Conservation (phyloP, 495 filamentous ascomycete genomes). For the Umbilicaria muhlenbergii region DNA sequence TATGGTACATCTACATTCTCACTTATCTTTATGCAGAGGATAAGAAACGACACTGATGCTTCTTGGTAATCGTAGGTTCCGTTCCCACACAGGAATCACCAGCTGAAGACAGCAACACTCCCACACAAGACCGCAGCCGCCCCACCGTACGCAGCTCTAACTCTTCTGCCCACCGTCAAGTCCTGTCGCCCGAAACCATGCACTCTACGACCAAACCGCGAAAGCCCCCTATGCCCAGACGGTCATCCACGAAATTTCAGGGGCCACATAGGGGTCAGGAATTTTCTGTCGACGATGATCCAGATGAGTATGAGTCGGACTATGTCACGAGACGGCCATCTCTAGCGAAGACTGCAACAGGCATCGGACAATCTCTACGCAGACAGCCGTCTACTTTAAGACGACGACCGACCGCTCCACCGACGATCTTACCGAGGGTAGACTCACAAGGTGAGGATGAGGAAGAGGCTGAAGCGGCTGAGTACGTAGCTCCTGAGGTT, state of each 20-base stretch:
- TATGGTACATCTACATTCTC: slow-evolving; percentile 3
- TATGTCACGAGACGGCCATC: slow-evolving; percentile 18
- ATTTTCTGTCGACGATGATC: slow-evolving; percentile 89
- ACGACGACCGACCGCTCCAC: slow-evolving; percentile 45
- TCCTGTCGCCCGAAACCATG: slow-evolving; percentile 40
- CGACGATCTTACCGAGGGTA: slow-evolving; percentile 39
- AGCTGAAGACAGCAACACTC: slow-evolving; percentile 19
- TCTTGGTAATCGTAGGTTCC: not conserved
- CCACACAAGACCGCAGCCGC: slow-evolving; percentile 7
- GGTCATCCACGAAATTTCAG: slow-evolving; percentile 56
- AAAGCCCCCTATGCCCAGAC: slow-evolving; percentile 54
- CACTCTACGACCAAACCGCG: slow-evolving; percentile 37
- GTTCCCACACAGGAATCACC: slow-evolving; percentile 14
- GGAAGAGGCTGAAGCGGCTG: slow-evolving; percentile 17
- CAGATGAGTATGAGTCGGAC: slow-evolving; percentile 60
- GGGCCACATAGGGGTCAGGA: slow-evolving; percentile 67
- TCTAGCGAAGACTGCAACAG: slow-evolving; percentile 10
- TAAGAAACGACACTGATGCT: too few relatives aligned
- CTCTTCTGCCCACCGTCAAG: slow-evolving; percentile 18
- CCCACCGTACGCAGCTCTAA: slow-evolving; percentile 2
- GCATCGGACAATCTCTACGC: slow-evolving; percentile 10
- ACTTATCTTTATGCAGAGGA: too few relatives aligned
- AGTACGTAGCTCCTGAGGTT: not conserved
- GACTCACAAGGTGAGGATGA: slow-evolving; percentile 38
- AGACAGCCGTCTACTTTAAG: slow-evolving; percentile 54